Evolutionary conservation across 1,139 yeast genomes (phyloP).

Genomic region (Hansenula sp.): DNA sequence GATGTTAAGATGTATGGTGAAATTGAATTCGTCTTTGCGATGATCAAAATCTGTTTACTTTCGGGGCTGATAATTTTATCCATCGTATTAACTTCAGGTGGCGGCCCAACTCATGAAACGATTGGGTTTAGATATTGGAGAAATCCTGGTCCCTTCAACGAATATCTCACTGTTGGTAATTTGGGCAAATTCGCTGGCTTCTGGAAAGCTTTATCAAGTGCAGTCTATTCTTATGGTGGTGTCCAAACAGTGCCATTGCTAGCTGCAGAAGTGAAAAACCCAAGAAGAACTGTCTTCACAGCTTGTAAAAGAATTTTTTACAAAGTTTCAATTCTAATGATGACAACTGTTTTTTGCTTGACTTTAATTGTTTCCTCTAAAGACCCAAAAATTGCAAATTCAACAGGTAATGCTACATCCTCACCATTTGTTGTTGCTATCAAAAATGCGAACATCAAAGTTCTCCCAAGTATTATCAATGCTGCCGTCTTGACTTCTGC

Average conservation of each 20-base stretch:
- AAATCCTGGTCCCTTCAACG: slow-evolving; percentile 47
- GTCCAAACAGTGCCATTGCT: slow-evolving; percentile 35
- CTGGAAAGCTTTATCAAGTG: slow-evolving; percentile 34
- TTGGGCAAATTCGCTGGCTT: not conserved
- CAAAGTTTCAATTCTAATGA: slow-evolving; percentile 30
- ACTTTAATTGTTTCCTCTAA: slow-evolving; percentile 40
- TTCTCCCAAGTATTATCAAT: not conserved
- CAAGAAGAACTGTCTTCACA: slow-evolving; percentile 40
- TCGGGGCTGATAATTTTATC: slow-evolving; percentile 46
- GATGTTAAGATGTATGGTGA: slow-evolving; percentile 48
- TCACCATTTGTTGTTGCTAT: not conserved
- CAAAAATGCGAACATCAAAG: not conserved
- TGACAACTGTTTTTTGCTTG: slow-evolving; percentile 37
- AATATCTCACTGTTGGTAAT: slow-evolving; percentile 39
- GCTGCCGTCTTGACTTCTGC: not conserved
- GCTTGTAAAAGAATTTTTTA: slow-evolving; percentile 24
- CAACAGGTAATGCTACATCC: not conserved
- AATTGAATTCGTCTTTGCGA: slow-evolving; percentile 38
- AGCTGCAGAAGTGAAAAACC: slow-evolving; percentile 42
- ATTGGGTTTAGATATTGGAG: slow-evolving; percentile 58
- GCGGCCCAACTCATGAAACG: slow-evolving; percentile 51
- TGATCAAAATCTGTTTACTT: slow-evolving; percentile 41
- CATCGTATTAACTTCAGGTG: slow-evolving; percentile 49
- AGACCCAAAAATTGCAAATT: slow-evolving; percentile 19
- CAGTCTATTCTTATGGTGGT: slow-evolving; percentile 37